phyloP scores from a whole-genome alignment of 495 filamentous ascomycete genomes.

The Talaromyces nanjingensis region DNA sequence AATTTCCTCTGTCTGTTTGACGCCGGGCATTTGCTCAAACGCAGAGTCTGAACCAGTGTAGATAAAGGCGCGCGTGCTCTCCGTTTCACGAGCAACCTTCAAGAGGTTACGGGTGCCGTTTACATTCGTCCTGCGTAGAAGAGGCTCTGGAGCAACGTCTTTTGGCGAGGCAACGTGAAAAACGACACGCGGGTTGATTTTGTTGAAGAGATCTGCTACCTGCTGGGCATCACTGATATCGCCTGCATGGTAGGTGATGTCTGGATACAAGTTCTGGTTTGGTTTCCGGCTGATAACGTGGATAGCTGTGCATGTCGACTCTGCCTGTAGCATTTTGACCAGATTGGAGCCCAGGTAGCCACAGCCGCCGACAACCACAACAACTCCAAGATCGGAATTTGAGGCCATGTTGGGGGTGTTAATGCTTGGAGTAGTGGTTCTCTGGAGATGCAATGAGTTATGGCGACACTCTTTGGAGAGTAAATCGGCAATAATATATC shows the following conservation, averaged over 20 bases:
- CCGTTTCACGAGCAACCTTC: constrained; percentile 10
- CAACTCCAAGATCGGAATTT: constrained; percentile 15
- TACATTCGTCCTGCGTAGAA: constrained; percentile 13
- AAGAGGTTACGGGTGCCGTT: constrained; percentile 17
- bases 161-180: constrained; percentile 20
- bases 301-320: constrained; percentile 15
- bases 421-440: constrained; percentile 1
- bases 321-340: constrained; percentile 49
- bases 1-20: constrained; percentile 15
- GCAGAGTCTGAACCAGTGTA: constrained; percentile 21
- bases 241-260: constrained; percentile 14
- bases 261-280: constrained; percentile 6
- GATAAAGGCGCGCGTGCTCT: constrained; percentile 16
- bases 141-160: background rate
- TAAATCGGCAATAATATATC: background rate
- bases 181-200: constrained; percentile 18
- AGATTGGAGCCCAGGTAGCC: constrained; percentile 68
- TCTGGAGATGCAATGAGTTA: constrained; percentile 5
- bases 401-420: background rate
- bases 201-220: constrained; percentile 12
- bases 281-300: constrained; percentile 16
- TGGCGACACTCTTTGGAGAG: background rate
- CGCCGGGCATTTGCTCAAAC: constrained; percentile 4
- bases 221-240: constrained; percentile 13
- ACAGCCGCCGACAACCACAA: constrained; percentile 62